These are phyloP conservation scores for Leishmania arabica DNA, from an alignment of 208 protist species.

Conservation along the genomic window DNA sequence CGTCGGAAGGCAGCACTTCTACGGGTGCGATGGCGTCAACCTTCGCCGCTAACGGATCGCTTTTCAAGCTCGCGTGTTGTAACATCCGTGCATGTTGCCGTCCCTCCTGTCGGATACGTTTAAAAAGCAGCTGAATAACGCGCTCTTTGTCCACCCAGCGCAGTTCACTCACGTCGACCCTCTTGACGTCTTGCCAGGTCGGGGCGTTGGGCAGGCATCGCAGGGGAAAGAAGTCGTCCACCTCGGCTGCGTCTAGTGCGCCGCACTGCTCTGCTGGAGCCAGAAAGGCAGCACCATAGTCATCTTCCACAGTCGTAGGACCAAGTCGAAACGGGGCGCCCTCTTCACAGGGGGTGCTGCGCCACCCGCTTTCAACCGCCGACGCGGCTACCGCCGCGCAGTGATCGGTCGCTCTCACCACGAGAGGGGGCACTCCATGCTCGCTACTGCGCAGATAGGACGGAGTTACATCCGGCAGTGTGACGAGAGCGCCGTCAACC, in stretches of 20 bases:
- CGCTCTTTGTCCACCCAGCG: constrained; percentile 92
- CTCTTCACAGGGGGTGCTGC: not conserved
- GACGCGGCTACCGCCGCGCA: not conserved
- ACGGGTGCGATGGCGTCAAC: not conserved
- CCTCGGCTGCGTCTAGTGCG: not conserved
- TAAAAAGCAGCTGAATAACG: constrained; percentile 82
- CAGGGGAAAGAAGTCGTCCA: constrained; percentile 1
- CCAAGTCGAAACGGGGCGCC: constrained; percentile 8
- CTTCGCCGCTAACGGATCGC: not conserved
- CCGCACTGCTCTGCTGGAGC: not conserved
- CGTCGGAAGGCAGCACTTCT: not conserved
- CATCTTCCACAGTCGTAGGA: not conserved
- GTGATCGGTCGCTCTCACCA: not conserved
- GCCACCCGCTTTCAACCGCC: not conserved
- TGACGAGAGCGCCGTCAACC: constrained; percentile 4
- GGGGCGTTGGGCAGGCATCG: constrained; percentile 45
- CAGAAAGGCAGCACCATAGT: not conserved
- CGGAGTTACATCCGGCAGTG: constrained; percentile 2
- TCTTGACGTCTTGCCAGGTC: constrained; percentile 54
- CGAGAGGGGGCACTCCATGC: not conserved
- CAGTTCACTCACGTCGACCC: constrained; percentile 76
- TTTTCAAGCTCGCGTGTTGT: not conserved
- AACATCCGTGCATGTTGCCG: constrained; percentile 4
- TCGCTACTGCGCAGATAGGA: constrained; percentile 13
- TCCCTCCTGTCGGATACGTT: constrained; percentile 55